Evolutionary conservation across 768 basidiomycete species (phyloP), one percentile per base, ranked within the genome.

Genomic region (Auricularia cornea): DNA sequence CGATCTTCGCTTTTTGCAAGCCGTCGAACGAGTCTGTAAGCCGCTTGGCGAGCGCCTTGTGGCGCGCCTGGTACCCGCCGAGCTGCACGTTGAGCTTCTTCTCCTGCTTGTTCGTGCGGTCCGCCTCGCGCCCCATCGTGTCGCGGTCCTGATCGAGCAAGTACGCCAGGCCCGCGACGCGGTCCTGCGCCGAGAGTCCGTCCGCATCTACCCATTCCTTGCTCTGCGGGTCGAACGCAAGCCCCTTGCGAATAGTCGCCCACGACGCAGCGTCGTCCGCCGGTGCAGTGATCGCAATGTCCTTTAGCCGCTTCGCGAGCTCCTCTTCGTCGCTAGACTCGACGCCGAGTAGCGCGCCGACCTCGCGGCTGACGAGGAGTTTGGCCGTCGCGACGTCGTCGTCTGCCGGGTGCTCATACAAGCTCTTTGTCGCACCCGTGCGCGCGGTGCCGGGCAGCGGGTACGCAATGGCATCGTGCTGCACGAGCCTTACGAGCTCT

Each of bases 1-100:
- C 93, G 32, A 88, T 67, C 69, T 88, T 78, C 23, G 80, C 80
- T 70, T 79, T 80, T 62, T 87, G 82, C 32, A 94, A 78, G 68
- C 88, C 88, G 35, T 83, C 84, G 72, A 92, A 92, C 1, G 85
- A 83, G 31, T 84, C 83, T 2, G 77, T 78, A 54, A 92, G 71
- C 2, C 87, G 85, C 72, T 83, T 85, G 18, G 81, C 74, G 2
- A 94, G 79, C 44, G 83, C 82, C 69, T 81, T 81, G 31, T 86
- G 85, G 11, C 95, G 85, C 41, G 83, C 81, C 71, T 91, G 84
- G 73, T 98, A 98, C 10, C 97, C 97, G n/a, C 94, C 94, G 2
- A 98, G 83, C 16, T 84, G 83, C 63, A 94, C 84, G 10, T 80
- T 82, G 11, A 98, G 83, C 73, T 94, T 96, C 83, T 94, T 97